Evolutionary conservation across 2,329 filamentous ascomycete genomes (phyloP).

Genomic region (Aureobasidium sp.): DNA sequence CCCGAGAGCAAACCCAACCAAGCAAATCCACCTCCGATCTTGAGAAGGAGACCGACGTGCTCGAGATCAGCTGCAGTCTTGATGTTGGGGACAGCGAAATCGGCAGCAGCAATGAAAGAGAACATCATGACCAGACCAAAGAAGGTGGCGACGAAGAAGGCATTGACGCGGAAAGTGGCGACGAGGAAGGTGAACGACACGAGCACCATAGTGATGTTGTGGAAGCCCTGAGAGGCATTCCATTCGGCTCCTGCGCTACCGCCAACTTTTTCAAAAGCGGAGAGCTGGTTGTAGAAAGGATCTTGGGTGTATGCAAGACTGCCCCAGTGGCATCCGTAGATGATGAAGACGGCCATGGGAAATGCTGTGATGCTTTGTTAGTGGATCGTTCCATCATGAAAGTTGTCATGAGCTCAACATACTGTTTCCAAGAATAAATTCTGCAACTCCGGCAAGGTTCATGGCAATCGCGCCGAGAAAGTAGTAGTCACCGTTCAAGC

Average conservation of each 20-base stretch:
- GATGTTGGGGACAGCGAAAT: conserved; percentile 18
- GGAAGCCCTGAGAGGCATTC: conserved; percentile 22
- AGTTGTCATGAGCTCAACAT: background rate
- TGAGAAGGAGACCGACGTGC: conserved; percentile 19
- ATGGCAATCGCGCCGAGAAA: conserved; percentile 23
- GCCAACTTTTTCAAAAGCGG: conserved; percentile 11
- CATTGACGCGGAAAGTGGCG: conserved; percentile 21
- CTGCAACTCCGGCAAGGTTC: conserved; percentile 22
- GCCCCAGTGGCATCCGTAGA: conserved; percentile 24
- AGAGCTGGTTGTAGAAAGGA: conserved; percentile 18
- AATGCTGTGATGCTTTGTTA: conserved; percentile 17
- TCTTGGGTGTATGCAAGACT: conserved; percentile 22
- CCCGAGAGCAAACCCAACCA: conserved; percentile 21
- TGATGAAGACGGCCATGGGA: conserved; percentile 24
- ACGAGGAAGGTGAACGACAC: conserved; percentile 23
- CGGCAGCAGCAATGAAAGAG: conserved; percentile 23
- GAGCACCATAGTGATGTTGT: conserved; percentile 23
- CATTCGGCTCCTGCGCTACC: conserved; percentile 19
- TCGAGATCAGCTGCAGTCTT: conserved; percentile 17
- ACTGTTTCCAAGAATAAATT: conserved; percentile 25
- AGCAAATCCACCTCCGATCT: conserved; percentile 23
- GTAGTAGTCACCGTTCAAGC: conserved; percentile 23
- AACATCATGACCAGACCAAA: conserved; percentile 23
- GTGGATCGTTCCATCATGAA: background rate
- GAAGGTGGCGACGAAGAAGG: conserved; percentile 21